Evolutionary conservation across 139 green algal genomes (phyloP), one percentile per base, ranked within the genome.

Genomic region (Nannochloris sp.): DNA sequence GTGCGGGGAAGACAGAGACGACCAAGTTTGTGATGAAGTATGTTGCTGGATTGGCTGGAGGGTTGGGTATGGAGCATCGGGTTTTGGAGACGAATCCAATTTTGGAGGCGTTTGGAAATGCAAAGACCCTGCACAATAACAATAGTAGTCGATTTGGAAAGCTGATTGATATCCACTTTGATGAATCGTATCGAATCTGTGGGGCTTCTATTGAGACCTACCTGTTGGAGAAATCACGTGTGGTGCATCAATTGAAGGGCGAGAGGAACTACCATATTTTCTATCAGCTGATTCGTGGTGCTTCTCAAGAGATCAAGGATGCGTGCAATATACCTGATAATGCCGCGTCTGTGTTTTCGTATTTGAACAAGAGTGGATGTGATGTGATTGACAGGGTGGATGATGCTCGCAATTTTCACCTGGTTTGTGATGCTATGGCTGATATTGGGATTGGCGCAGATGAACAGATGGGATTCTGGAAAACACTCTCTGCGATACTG

Each of bases 21-120:
- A 91, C 85, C 40, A 97, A 97, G 72, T 82, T 92, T 30, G 89
- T 93, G 13, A 97, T 97, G 91, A 80, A 88, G 79, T 93, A 91
- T 74, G 80, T 95, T 25, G 83, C 87, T 5, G 71, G 67, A 10
- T 65, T 92, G 46, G 86, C 87, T n/a, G 85, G 87, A 0, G 79
- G 85, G 11, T 82, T 76, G 2, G 83, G 78, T 11, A 69, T 73
- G 62, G 72, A 79, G 61, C 74, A 79, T 40, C 72, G 80, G 29
- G 82, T 95, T 49, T 62, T 85, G 33, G 75, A 91, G 77, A 92
- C 83, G 59, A 97, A 96, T 72, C 89, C 90, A 5, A 75, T 97
- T 6, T 74, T 97, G 62, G 91, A 97, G 67, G 90, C 89, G 0
- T 97, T 97, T 79, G 91, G 91, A 29, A 97, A 97, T 61, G 90